These are phyloP conservation scores for Allium sativum DNA, from an alignment of 106 monocot species.

Conservation along the genomic window DNA sequence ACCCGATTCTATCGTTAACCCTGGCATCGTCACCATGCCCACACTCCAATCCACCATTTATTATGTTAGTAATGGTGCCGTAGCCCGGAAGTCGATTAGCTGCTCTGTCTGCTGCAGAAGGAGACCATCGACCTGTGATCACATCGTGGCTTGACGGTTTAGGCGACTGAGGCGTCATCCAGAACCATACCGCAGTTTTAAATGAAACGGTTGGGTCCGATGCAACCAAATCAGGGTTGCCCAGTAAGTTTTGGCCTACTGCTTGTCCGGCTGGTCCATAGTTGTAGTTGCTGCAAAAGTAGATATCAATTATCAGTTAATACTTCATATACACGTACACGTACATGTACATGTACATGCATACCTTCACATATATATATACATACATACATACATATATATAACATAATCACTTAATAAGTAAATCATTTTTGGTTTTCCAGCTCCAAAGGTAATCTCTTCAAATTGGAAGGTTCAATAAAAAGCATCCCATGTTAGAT, in stretches of 20 bases:
- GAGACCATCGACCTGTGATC: not conserved
- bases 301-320: too few species aligned
- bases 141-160: not conserved
- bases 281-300: not conserved
- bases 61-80: not conserved
- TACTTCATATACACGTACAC: too few species aligned
- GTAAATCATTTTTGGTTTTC: too few species aligned
- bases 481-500: too few species aligned
- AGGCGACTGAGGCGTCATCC: not conserved
- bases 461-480: too few species aligned
- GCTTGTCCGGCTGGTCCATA: not conserved
- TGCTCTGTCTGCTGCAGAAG: not conserved
- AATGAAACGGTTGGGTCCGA: not conserved
- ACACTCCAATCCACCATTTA: not conserved
- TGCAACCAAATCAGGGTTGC: not conserved
- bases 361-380: too few species aligned
- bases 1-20: not conserved
- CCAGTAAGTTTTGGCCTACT: not conserved
- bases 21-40: not conserved
- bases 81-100: not conserved
- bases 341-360: too few species aligned
- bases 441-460: too few species aligned
- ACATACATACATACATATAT: too few species aligned
- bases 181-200: not conserved
- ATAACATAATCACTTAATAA: too few species aligned